These are phyloP conservation scores for Coffea humblotiana DNA, from an alignment of 305 asterid species.

Conservation along the genomic window DNA sequence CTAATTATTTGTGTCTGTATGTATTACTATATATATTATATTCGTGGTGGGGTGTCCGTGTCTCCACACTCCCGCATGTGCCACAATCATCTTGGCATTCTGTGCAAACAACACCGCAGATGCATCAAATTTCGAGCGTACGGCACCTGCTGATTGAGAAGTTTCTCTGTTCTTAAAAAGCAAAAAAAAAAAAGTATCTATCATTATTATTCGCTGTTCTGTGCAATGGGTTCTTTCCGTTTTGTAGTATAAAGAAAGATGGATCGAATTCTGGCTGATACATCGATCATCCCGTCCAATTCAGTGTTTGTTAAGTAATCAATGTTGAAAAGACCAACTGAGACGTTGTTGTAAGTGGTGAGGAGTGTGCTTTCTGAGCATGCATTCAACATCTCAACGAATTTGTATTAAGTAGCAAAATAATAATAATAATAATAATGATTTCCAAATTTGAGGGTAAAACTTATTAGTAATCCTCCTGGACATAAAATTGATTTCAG, in stretches of 20 bases:
- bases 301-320: too few relatives aligned
- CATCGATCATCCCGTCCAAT: too few relatives aligned
- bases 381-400: too few relatives aligned
- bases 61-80: constrained; percentile 21
- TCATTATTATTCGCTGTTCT: too few relatives aligned
- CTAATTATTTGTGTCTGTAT: too few relatives aligned
- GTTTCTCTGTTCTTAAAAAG: background rate
- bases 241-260: background rate
- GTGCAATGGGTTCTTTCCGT: background rate
- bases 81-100: constrained; percentile 52
- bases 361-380: background rate
- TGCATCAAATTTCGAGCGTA: constrained; percentile 3
- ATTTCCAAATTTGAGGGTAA: too few relatives aligned
- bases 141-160: background rate
- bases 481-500: background rate
- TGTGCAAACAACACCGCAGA: constrained; percentile 29
- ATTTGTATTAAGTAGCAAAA: too few relatives aligned
- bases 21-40: too few relatives aligned
- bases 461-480: background rate
- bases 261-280: background rate
- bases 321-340: background rate
- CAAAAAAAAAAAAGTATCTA: background rate
- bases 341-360: background rate
- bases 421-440: too few relatives aligned
- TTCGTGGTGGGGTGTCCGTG: background rate